These are phyloP conservation scores for Populus deltoides DNA, from an alignment of 345 rosid genomes.

Conservation along the genomic window DNA sequence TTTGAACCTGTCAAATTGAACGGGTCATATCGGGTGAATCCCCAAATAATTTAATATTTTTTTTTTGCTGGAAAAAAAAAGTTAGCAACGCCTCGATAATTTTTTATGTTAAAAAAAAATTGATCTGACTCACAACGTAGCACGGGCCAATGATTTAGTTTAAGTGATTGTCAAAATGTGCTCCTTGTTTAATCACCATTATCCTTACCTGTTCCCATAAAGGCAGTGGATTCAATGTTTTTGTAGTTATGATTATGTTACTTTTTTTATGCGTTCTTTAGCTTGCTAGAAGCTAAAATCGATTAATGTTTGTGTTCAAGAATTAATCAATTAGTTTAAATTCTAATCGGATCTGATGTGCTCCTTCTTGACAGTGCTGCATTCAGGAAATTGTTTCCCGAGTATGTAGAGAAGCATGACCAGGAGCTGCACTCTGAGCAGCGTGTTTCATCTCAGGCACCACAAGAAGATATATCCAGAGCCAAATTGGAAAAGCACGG, in stretches of 20 bases:
- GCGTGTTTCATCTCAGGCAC: slow-evolving; percentile 35
- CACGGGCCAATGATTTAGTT: too few species aligned
- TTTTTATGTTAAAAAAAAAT: too few species aligned
- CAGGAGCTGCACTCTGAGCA: slow-evolving; percentile 56
- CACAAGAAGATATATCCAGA: slow-evolving; percentile 38
- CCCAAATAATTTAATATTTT: too few species aligned
- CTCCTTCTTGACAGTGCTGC: slow-evolving; percentile 51
- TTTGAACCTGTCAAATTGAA: too few species aligned
- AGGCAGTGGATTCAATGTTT: background rate
- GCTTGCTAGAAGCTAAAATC: background rate
- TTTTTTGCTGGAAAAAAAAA: too few species aligned
- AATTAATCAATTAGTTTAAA: background rate
- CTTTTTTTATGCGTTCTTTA: background rate
- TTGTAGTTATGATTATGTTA: background rate
- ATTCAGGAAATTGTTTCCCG: slow-evolving; percentile 89
- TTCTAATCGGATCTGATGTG: slow-evolving; percentile 2
- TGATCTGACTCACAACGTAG: too few species aligned
- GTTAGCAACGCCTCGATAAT: too few species aligned
- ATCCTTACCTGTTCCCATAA: background rate
- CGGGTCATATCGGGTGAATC: too few species aligned
- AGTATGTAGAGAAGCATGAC: slow-evolving; percentile 74
- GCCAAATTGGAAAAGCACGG: slow-evolving; percentile 32
- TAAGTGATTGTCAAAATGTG: background rate
- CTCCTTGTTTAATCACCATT: background rate
- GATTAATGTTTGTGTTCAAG: background rate